Conservation (phyloP, 306 rosid species). For the Citrullus amarus region DNA sequence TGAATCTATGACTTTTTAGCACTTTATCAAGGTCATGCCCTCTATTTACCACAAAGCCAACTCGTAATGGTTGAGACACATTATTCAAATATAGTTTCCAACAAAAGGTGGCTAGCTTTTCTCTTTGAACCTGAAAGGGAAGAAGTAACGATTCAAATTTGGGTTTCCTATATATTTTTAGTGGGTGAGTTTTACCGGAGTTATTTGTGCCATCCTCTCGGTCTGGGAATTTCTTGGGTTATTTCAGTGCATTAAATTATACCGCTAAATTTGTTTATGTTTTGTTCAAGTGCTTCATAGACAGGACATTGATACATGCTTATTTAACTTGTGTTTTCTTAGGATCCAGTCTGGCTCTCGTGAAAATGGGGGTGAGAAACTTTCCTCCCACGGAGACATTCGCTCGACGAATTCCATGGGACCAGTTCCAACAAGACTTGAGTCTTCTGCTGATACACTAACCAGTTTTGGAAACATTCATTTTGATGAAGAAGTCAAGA, state of each 20-base stretch:
- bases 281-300: not conserved
- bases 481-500: not conserved
- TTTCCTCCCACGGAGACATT: not conserved
- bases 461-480: constrained; percentile 1
- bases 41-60: no score
- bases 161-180: no score
- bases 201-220: no score
- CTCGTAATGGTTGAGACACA: no score
- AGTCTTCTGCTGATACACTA: not conserved
- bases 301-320: not conserved
- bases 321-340: not conserved
- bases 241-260: not conserved
- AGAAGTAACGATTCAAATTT: not conserved
- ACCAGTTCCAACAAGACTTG: not conserved
- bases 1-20: no score
- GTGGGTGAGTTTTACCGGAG: no score
- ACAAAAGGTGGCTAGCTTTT: not conserved
- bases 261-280: not conserved
- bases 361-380: not conserved
- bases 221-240: not conserved
- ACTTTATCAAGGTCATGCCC: no score
- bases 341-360: not conserved
- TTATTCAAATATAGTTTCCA: not conserved
- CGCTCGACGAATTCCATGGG: not conserved
- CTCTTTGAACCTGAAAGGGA: not conserved